Conservation (phyloP, 192 early-diverging fungal species). For the Backusella circina region DNA sequence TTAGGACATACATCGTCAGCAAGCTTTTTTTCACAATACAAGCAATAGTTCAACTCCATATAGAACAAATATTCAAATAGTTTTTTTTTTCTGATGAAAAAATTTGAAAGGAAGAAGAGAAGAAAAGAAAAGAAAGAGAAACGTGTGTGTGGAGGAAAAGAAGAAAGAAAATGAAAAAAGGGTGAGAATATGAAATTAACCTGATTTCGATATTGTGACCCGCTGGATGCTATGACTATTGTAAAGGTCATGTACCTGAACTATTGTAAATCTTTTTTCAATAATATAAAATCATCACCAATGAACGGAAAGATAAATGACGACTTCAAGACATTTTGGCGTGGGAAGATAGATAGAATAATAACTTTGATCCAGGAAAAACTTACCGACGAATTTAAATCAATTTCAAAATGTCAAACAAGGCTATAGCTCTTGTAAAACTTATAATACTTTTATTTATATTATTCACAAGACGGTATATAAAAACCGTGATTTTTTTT, state of each 20-base stretch:
- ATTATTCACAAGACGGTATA: not conserved
- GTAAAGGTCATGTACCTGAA: not conserved
- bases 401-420: not conserved
- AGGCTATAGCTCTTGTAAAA: not conserved
- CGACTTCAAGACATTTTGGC: not conserved
- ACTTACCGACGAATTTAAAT: not conserved
- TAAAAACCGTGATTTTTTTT: not conserved
- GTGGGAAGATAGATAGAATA: not conserved
- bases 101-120: not conserved
- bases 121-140: not conserved
- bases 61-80: not conserved
- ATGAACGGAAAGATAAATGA: conserved; percentile 3
- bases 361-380: not conserved
- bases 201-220: not conserved
- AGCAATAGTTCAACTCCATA: conserved; percentile 12
- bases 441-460: not conserved
- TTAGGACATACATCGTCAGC: not conserved
- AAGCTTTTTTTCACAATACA: conserved; percentile 14
- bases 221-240: not conserved
- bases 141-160: not conserved
- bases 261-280: not conserved
- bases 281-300: conserved; percentile 1
- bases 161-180: not conserved
- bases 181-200: not conserved
- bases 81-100: not conserved